A percentile compares a stretch with the other conserved stretches of the same genome.
phyloP scores from a whole-genome alignment of 2,329 filamentous ascomycete genomes.

The Coleophoma cylindrospora region DNA sequence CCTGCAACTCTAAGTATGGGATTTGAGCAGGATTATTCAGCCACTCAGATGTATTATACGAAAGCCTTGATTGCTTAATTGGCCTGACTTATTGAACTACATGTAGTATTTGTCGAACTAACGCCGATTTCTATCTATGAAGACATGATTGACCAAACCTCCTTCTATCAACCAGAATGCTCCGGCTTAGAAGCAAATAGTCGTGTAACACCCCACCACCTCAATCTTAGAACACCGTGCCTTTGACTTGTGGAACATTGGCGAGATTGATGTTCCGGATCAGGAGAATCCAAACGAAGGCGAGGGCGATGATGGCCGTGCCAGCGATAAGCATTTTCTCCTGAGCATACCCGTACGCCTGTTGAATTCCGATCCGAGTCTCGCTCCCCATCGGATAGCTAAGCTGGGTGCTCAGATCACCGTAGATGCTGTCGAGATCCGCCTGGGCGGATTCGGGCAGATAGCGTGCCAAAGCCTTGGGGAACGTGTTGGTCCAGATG shows the following conservation, averaged over 20 bases:
- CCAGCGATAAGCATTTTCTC: constrained; percentile 46
- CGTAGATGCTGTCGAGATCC: constrained; percentile 45
- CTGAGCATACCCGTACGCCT: constrained; percentile 50
- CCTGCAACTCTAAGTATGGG: too few species aligned
- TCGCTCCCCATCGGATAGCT: constrained; percentile 41
- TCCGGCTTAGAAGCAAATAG: background rate
- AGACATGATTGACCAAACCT: too few species aligned
- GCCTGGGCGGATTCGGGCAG: constrained; percentile 37
- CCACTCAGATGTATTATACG: too few species aligned
- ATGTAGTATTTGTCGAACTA: too few species aligned
- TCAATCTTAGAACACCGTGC: constrained; percentile 21
- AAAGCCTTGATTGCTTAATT: too few species aligned
- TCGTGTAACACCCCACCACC: background rate
- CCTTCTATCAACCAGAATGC: too few species aligned
- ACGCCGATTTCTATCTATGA: too few species aligned
- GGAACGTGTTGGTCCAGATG: constrained; percentile 60
- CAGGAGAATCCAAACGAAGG: constrained; percentile 33
- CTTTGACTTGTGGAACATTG: constrained; percentile 37
- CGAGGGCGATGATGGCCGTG: constrained; percentile 36
- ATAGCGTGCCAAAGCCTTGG: constrained; percentile 41
- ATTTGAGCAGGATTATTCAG: too few species aligned
- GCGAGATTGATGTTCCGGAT: constrained; percentile 43
- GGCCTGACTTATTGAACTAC: too few species aligned
- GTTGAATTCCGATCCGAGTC: constrained; percentile 44
- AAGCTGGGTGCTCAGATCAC: constrained; percentile 45